A percentile compares a stretch with the other conserved stretches of the same genome.
Conservation (phyloP, 495 filamentous ascomycete genomes). For the Chaetomium tenue region DNA sequence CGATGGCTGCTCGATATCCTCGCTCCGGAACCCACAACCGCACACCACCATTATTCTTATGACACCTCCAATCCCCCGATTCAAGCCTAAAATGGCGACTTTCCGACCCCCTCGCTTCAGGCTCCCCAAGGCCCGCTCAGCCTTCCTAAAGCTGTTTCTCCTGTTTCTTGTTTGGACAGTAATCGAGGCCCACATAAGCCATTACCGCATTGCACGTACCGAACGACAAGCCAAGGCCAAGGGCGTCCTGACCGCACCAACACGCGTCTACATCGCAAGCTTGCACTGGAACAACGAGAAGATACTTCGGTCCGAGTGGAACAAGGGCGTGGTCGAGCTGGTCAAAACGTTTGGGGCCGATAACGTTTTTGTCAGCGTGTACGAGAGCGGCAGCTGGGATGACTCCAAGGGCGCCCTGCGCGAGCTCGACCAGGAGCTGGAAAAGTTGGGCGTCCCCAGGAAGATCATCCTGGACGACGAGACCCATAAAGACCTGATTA, state of each 20-base stretch:
- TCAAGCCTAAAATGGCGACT: conserved; percentile 4
- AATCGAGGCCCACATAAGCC: conserved; percentile 35
- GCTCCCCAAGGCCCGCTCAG: conserved; percentile 30
- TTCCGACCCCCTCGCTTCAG: conserved; percentile 12
- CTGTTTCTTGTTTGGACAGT: conserved; percentile 31
- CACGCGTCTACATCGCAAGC: conserved; percentile 62
- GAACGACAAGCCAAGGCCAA: conserved; percentile 22
- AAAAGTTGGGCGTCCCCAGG: conserved; percentile 50
- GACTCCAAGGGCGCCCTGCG: conserved; percentile 62
- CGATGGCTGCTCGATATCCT: conserved; percentile 2
- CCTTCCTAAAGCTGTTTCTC: conserved; percentile 29
- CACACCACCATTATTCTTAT: not conserved
- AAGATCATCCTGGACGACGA: conserved; percentile 55
- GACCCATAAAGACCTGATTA: conserved; percentile 59
- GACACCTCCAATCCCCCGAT: not conserved
- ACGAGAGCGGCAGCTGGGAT: conserved; percentile 72
- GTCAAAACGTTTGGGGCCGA: conserved; percentile 55
- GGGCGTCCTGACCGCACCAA: conserved; percentile 16
- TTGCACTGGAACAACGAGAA: conserved; percentile 69
- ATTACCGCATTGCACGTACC: conserved; percentile 33
- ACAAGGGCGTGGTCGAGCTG: conserved; percentile 56
- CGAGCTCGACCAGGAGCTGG: conserved; percentile 58
- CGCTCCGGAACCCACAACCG: not conserved
- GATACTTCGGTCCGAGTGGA: conserved; percentile 63
- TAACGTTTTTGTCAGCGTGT: conserved; percentile 70